phyloP scores from a whole-genome alignment of 73 alveolate species.

The Paramecium sonneborni region DNA sequence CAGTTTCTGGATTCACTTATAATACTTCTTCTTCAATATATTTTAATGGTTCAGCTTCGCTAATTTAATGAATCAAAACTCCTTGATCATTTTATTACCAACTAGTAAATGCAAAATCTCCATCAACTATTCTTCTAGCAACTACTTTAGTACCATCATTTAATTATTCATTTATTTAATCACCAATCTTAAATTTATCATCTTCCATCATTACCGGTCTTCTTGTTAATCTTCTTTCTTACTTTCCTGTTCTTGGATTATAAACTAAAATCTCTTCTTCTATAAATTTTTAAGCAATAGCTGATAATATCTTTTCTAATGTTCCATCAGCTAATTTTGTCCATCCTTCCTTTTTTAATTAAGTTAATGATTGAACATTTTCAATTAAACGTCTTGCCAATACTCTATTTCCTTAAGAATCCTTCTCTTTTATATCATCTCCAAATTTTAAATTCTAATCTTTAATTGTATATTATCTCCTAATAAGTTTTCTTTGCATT shows the following conservation, averaged over 20 bases:
- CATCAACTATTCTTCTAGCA: constrained; percentile 4
- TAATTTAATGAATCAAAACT: not conserved
- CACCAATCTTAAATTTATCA: not conserved
- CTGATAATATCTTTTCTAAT: not conserved
- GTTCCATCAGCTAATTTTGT: not conserved
- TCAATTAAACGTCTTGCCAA: constrained; percentile 6
- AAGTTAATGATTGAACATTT: not conserved
- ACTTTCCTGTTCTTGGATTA: constrained; percentile 1
- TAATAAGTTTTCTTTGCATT: not conserved
- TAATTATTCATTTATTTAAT: not conserved
- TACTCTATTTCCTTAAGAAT: not conserved
- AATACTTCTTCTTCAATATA: not conserved
- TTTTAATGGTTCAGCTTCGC: not conserved
- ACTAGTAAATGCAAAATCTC: not conserved
- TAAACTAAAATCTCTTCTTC: constrained; percentile 8
- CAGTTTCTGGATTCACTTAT: not conserved
- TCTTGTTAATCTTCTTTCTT: constrained; percentile 18
- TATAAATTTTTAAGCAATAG: not conserved
- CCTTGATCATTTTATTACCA: not conserved
- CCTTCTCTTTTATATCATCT: not conserved
- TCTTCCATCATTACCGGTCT: not conserved
- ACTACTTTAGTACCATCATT: not conserved
- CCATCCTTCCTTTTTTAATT: constrained; percentile 34
- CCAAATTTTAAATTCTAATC: not conserved
- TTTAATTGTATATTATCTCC: not conserved